Conservation (phyloP, 148 eudicot species). For the Persicaria tinctoria region DNA sequence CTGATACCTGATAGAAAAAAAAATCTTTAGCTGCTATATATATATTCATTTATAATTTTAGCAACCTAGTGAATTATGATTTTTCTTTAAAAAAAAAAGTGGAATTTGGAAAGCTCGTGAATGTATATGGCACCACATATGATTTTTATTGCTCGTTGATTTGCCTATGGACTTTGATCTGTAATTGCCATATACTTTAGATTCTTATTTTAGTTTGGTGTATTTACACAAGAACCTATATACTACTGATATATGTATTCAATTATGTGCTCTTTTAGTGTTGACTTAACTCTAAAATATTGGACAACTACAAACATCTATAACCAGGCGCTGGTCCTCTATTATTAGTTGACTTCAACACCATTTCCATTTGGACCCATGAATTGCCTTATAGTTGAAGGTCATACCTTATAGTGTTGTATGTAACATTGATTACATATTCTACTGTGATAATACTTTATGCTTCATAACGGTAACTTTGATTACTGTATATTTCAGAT, state of each 20-base stretch:
- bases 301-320: background rate
- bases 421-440: background rate
- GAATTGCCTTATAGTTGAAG: background rate
- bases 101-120: background rate
- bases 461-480: background rate
- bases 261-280: background rate
- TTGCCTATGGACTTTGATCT: background rate
- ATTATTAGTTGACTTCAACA: background rate
- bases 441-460: background rate
- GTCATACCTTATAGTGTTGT: background rate
- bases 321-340: background rate
- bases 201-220: background rate
- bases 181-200: background rate
- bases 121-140: background rate
- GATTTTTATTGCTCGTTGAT: background rate
- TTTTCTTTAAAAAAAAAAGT: background rate
- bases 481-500: slow-evolving; percentile 43
- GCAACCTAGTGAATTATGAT: too few relatives aligned
- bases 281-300: background rate
- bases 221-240: background rate
- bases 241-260: background rate
- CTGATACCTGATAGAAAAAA: too few relatives aligned
- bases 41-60: too few relatives aligned
- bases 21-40: too few relatives aligned
- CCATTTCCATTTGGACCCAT: background rate